A percentile compares a stretch with the other conserved stretches of the same genome.
Conservation (phyloP, 768 basidiomycete genomes). For the Royoungia palumana region DNA sequence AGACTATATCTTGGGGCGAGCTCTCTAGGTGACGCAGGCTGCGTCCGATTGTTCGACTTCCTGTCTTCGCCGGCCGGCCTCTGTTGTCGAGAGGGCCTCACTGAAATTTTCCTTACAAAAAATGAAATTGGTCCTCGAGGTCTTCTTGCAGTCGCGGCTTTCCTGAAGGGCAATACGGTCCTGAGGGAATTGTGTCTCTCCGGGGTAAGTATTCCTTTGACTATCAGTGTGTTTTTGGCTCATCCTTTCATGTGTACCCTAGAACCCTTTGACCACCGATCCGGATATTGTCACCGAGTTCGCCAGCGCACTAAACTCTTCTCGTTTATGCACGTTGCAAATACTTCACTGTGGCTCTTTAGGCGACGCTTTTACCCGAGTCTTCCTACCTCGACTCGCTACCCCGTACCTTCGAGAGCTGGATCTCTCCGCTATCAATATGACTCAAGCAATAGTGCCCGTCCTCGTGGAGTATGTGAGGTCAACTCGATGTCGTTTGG, state of each 20-base stretch:
- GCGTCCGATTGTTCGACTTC: conserved; percentile 50
- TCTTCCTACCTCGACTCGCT: conserved; percentile 50
- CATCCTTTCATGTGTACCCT: conserved; percentile 16
- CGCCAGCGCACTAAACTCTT: conserved; percentile 50
- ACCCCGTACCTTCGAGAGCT: conserved; percentile 50
- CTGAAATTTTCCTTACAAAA: conserved; percentile 55
- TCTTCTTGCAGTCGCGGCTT: conserved; percentile 50
- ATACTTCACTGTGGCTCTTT: conserved; percentile 48
- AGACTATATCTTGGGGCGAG: conserved; percentile 57
- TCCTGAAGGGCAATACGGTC: conserved; percentile 43
- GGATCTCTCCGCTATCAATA: conserved; percentile 49
- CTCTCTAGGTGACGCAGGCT: conserved; percentile 55
- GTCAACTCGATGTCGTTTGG: conserved; percentile 48
- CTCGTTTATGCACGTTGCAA: conserved; percentile 47
- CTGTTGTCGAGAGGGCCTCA: conserved; percentile 38
- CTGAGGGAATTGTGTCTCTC: conserved; percentile 54
- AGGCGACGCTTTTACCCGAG: conserved; percentile 47
- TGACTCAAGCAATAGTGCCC: conserved; percentile 42
- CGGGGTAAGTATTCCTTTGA: conserved; percentile 41
- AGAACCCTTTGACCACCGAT: conserved; percentile 43
- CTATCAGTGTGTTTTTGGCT: conserved; percentile 2
- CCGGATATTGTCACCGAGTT: conserved; percentile 38
- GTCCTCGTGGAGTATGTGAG: conserved; percentile 47
- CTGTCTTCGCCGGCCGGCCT: conserved; percentile 47
- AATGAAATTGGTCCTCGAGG: conserved; percentile 56